Evolutionary conservation across 441 rosid genomes (phyloP).

Genomic region (Capsella rubella): DNA sequence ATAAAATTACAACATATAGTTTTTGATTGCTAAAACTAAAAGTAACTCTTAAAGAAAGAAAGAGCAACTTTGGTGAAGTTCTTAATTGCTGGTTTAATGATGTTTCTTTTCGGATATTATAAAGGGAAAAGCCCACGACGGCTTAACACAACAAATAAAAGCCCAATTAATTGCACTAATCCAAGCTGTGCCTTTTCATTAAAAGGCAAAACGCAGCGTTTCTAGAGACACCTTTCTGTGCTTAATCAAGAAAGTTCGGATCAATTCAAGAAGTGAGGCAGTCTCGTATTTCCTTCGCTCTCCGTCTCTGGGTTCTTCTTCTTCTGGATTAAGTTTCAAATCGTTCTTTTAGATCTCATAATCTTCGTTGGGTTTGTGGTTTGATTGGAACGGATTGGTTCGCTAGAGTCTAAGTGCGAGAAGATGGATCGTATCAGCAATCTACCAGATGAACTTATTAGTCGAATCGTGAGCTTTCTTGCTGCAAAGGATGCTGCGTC

Average conservation of each 20-base stretch:
- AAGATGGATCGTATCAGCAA: background rate
- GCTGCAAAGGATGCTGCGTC: background rate
- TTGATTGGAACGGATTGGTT: background rate
- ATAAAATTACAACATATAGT: no score
- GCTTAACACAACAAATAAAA: no score
- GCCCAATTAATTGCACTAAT: no score
- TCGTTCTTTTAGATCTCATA: no score
- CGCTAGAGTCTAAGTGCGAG: background rate
- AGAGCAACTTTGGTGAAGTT: no score
- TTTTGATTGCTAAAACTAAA: no score
- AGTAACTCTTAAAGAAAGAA: no score
- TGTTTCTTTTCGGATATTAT: no score
- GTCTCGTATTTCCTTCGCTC: background rate
- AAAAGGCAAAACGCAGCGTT: background rate
- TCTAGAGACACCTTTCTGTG: background rate
- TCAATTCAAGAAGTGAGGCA: background rate
- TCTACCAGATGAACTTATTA: background rate
- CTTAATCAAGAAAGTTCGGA: background rate
- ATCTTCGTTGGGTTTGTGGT: no score
- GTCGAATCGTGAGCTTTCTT: background rate
- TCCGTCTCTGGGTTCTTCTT: background rate
- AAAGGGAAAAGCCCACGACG: no score
- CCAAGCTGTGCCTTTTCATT: background rate
- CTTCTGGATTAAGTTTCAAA: no score
- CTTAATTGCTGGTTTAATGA: no score